Evolutionary conservation across 2,329 filamentous ascomycete genomes (phyloP).

Genomic region (Zarea fungicola): DNA sequence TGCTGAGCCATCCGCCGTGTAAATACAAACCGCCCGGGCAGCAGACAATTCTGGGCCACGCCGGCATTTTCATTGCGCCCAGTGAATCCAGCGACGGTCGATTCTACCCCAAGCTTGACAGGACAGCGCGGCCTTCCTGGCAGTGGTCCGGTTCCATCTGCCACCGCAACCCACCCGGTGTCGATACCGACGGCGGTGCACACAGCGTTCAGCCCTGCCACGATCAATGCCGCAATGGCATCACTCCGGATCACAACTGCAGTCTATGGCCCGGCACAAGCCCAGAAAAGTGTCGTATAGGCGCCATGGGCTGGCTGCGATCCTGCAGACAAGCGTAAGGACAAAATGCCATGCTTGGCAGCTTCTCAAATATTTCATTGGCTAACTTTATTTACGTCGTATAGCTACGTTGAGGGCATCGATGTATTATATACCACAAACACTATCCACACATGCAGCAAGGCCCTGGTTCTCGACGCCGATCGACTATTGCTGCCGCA

Average conservation of each 20-base stretch:
- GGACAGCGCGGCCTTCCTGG: slow-evolving; percentile 17
- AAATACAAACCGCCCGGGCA: not conserved
- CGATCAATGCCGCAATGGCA: slow-evolving; percentile 18
- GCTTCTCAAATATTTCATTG: not conserved
- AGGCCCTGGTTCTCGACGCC: slow-evolving; percentile 17
- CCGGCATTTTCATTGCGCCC: slow-evolving; percentile 5
- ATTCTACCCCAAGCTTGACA: slow-evolving; percentile 2
- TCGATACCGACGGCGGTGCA: not conserved
- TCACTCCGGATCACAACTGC: slow-evolving; percentile 14
- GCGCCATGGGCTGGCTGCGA: slow-evolving; percentile 27
- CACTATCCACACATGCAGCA: slow-evolving; percentile 20
- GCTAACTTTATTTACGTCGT: not conserved
- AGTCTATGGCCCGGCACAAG: slow-evolving; percentile 18
- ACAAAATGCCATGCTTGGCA: not conserved
- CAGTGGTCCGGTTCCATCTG: slow-evolving; percentile 23
- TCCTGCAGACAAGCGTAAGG: slow-evolving; percentile 26
- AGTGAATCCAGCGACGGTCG: slow-evolving; percentile 8
- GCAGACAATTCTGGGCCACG: not conserved
- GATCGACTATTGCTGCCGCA: slow-evolving; percentile 19
- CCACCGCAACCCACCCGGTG: slow-evolving; percentile 17
- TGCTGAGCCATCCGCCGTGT: slow-evolving; percentile 15
- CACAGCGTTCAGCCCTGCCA: slow-evolving; percentile 15
- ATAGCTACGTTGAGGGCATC: slow-evolving; percentile 25
- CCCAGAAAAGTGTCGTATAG: slow-evolving; percentile 20
- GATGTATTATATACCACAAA: slow-evolving; percentile 27